phyloP scores from a whole-genome alignment of 2,329 filamentous ascomycete genomes.

The Paradendryphiella salina region DNA sequence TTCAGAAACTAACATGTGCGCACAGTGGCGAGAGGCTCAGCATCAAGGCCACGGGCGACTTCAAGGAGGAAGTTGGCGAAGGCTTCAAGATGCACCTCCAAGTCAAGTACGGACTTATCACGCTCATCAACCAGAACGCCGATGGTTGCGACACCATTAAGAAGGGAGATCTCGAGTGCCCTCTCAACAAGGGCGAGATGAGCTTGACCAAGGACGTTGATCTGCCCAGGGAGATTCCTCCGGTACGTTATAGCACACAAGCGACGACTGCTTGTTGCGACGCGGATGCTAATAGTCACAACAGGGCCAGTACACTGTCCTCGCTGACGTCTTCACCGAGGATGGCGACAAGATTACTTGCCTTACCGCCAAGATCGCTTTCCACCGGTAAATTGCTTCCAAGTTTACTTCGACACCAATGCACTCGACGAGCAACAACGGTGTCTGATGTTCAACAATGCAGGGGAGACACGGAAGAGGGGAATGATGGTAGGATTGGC shows the following conservation, averaged over 20 bases:
- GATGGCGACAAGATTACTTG: slow-evolving; percentile 81
- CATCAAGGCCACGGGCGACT: slow-evolving; percentile 77
- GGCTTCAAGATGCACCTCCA: slow-evolving; percentile 80
- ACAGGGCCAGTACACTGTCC: slow-evolving; percentile 86
- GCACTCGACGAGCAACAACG: slow-evolving; percentile 16
- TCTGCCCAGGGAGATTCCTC: slow-evolving; percentile 83
- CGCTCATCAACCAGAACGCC: slow-evolving; percentile 75
- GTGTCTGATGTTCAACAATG: slow-evolving; percentile 17
- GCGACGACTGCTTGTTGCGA: background rate
- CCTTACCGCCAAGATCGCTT: slow-evolving; percentile 73
- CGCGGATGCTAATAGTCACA: slow-evolving; percentile 15
- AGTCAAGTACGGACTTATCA: slow-evolving; percentile 95
- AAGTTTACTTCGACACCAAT: slow-evolving; percentile 4
- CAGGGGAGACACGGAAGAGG: slow-evolving; percentile 7
- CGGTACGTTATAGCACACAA: slow-evolving; percentile 62
- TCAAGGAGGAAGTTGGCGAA: slow-evolving; percentile 71
- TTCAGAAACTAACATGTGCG: slow-evolving; percentile 5
- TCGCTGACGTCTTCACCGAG: slow-evolving; percentile 78
- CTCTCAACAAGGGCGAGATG: slow-evolving; percentile 77
- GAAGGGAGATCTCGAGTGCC: slow-evolving; percentile 88
- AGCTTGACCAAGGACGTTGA: slow-evolving; percentile 78
- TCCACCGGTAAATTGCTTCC: slow-evolving; percentile 50
- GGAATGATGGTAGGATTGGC: slow-evolving; percentile 1
- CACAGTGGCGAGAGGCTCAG: slow-evolving; percentile 77
- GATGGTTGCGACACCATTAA: slow-evolving; percentile 87